Conservation (phyloP, 495 filamentous ascomycete genomes). For the Penicillium canescens region DNA sequence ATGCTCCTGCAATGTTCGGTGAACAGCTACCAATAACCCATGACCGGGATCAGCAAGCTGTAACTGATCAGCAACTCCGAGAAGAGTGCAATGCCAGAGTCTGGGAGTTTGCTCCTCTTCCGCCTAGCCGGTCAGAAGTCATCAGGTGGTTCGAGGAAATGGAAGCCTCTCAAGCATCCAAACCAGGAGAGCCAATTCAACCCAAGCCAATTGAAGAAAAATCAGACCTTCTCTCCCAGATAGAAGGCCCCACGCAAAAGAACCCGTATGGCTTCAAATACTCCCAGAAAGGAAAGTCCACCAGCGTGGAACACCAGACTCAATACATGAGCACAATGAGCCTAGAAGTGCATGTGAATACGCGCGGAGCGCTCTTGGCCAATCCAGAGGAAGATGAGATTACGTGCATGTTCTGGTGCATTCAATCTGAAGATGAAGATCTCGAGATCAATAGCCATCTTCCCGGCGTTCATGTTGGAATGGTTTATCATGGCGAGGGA, state of each 20-base stretch:
- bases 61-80: conserved; percentile 48
- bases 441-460: conserved; percentile 52
- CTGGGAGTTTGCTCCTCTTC: conserved; percentile 51
- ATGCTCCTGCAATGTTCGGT: conserved; percentile 55
- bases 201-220: conserved; percentile 14
- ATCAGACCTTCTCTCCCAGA: conserved; percentile 67
- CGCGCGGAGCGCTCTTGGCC: conserved; percentile 72
- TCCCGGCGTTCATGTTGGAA: conserved; percentile 61
- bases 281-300: conserved; percentile 73
- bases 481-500: conserved; percentile 39
- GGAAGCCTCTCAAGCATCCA: conserved; percentile 11
- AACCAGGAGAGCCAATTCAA: conserved; percentile 1
- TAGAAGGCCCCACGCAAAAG: conserved; percentile 85
- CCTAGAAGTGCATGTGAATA: conserved; percentile 93
- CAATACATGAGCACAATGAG: conserved; percentile 98
- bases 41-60: conserved; percentile 53
- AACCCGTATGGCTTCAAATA: conserved; percentile 84
- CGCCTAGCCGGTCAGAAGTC: conserved; percentile 74
- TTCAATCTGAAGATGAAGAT: conserved; percentile 69
- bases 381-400: conserved; percentile 91
- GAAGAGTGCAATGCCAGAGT: conserved; percentile 25
- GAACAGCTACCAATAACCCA: conserved; percentile 43
- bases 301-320: conserved; percentile 78
- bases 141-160: conserved; percentile 61
- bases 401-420: conserved; percentile 86